These are phyloP conservation scores for Venturia nashicola DNA, from an alignment of 2,329 filamentous ascomycete species.

Conservation along the genomic window DNA sequence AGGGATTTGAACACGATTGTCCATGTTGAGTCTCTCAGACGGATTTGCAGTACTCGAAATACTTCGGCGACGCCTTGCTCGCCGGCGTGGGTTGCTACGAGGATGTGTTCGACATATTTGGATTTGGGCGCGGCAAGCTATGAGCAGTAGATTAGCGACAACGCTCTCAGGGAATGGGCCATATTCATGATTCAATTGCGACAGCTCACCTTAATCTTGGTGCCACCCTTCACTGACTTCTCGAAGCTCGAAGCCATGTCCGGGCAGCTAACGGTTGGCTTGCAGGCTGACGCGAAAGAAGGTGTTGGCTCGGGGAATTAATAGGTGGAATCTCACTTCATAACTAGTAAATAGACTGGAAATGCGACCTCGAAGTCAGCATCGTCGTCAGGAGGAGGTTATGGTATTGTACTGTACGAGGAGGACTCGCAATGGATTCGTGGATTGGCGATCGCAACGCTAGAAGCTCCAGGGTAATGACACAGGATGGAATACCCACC, in stretches of 20 bases:
- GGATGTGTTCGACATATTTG: constrained; percentile 98
- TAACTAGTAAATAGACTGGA: neutral
- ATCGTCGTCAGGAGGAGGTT: neutral
- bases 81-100: constrained; percentile 86
- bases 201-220: constrained; percentile 74
- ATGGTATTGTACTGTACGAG: neutral
- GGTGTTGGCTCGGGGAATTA: neutral
- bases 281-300: neutral
- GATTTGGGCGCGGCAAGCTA: constrained; percentile 93
- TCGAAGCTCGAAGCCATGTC: constrained; percentile 81
- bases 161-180: neutral
- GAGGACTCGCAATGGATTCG: neutral
- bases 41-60: constrained; percentile 79
- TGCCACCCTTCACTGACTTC: constrained; percentile 97
- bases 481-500: neutral
- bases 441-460: neutral
- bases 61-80: constrained; percentile 93
- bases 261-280: constrained; percentile 1
- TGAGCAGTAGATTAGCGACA: constrained; percentile 1
- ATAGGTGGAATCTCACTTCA: constrained; percentile 1
- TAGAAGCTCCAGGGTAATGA: neutral
- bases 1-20: constrained; percentile 98
- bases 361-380: neutral
- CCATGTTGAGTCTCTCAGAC: constrained; percentile 93
- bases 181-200: constrained; percentile 10